Evolutionary conservation across 495 filamentous ascomycete species (phyloP).

Genomic region (Penicillium coprophilum): DNA sequence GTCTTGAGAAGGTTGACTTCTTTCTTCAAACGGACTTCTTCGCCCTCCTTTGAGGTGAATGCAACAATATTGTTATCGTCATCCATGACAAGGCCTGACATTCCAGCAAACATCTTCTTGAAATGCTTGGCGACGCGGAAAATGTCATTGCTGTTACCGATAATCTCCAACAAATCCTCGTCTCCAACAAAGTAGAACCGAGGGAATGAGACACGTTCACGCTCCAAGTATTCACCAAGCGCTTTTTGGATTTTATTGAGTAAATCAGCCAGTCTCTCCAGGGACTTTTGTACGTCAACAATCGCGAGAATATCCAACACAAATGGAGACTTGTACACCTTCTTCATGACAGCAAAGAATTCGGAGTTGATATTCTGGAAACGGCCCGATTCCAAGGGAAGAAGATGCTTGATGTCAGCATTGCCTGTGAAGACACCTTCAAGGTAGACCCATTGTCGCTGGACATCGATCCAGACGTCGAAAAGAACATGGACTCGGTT

Average conservation of each 20-base stretch:
- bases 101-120: constrained; percentile 99
- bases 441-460: constrained; percentile 98
- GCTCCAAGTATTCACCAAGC: constrained; percentile 96
- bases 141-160: constrained; percentile 97
- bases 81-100: constrained; percentile 86
- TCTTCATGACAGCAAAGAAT: constrained; percentile 97
- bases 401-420: constrained; percentile 96
- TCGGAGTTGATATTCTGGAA: constrained; percentile 99
- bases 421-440: constrained; percentile 99
- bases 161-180: constrained; percentile 98
- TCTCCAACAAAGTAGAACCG: constrained; percentile 99
- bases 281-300: constrained; percentile 87
- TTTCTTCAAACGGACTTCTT: constrained; percentile 81
- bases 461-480: constrained; percentile 99
- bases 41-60: constrained; percentile 93
- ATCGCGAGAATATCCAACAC: constrained; percentile 95
- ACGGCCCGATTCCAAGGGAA: constrained; percentile 90
- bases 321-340: constrained; percentile 91
- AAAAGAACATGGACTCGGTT: constrained; percentile 97
- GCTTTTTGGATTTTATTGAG: constrained; percentile 99
- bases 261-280: constrained; percentile 90
- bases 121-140: constrained; percentile 95
- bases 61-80: constrained; percentile 85
- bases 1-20: constrained; percentile 90
- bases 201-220: constrained; percentile 94